Conservation (phyloP, 2,329 filamentous ascomycete genomes). For the Fusarium sp. region DNA sequence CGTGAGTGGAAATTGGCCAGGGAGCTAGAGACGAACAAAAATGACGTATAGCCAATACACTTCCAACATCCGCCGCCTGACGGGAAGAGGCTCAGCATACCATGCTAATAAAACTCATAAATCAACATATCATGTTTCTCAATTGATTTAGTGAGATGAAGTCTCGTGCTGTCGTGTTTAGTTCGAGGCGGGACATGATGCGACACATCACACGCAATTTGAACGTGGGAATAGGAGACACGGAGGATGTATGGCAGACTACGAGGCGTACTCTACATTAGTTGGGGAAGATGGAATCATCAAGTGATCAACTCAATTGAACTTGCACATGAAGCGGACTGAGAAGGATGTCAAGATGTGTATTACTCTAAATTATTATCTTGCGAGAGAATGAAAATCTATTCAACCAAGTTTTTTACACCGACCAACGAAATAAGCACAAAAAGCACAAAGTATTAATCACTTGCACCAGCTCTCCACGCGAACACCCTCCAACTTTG, state of each 20-base stretch:
- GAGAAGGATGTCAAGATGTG: background rate
- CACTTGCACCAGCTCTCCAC: background rate
- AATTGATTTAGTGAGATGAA: background rate
- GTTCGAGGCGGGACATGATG: background rate
- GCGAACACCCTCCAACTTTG: background rate
- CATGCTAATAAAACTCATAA: too few species aligned
- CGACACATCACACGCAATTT: background rate
- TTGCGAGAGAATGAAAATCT: background rate
- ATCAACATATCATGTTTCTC: background rate
- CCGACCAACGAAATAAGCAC: background rate
- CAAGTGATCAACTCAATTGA: fast-evolving
- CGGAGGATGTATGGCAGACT: fast-evolving
- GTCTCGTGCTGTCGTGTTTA: too few species aligned
- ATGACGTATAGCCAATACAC: background rate
- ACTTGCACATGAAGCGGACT: fast-evolving
- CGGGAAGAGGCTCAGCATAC: background rate
- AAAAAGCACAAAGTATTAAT: background rate
- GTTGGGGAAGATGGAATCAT: background rate
- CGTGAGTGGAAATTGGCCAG: background rate
- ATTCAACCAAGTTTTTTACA: background rate
- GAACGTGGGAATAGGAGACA: fast-evolving
- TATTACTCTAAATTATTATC: background rate
- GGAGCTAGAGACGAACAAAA: background rate
- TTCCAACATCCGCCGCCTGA: fast-evolving
- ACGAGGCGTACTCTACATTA: too few species aligned